A percentile compares a stretch with the other conserved stretches of the same genome.
These are phyloP conservation scores for Priceomyces melissophilus DNA, from an alignment of 805 yeast species.

Conservation along the genomic window DNA sequence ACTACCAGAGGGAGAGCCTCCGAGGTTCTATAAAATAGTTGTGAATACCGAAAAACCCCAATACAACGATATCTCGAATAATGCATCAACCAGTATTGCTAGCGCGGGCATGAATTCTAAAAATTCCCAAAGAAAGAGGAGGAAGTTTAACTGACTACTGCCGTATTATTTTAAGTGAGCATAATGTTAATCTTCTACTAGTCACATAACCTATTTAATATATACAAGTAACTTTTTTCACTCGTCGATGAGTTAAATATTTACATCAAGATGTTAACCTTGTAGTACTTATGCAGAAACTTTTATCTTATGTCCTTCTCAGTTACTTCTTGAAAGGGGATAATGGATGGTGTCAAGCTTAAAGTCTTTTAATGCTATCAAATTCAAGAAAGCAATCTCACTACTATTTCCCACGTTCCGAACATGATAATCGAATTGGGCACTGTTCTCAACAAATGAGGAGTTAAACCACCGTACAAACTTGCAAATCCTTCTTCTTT, in stretches of 20 bases:
- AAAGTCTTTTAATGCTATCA: too few relatives aligned
- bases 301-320: too few relatives aligned
- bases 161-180: too few relatives aligned
- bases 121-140: too few relatives aligned
- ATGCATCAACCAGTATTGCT: not conserved
- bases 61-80: not conserved
- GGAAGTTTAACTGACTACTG: too few relatives aligned
- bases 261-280: too few relatives aligned
- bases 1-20: slow-evolving; percentile 42
- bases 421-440: slow-evolving; percentile 98
- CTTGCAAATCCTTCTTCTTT: slow-evolving; percentile 91
- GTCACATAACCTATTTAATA: not conserved
- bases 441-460: slow-evolving; percentile 93
- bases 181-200: too few relatives aligned
- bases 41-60: slow-evolving; percentile 24
- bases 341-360: too few relatives aligned
- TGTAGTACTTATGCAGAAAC: not conserved
- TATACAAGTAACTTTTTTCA: not conserved
- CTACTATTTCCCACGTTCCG: slow-evolving; percentile 92
- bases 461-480: slow-evolving; percentile 97
- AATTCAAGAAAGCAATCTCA: slow-evolving; percentile 27
- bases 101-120: too few relatives aligned
- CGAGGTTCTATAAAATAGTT: slow-evolving; percentile 44
- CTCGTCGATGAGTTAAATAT: not conserved
- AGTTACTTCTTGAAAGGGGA: too few relatives aligned